Percentiles rank a stretch among this genome's conserved stretches.
phyloP scores from a whole-genome alignment of 345 rosid genomes.

The Salix koriyanagi region DNA sequence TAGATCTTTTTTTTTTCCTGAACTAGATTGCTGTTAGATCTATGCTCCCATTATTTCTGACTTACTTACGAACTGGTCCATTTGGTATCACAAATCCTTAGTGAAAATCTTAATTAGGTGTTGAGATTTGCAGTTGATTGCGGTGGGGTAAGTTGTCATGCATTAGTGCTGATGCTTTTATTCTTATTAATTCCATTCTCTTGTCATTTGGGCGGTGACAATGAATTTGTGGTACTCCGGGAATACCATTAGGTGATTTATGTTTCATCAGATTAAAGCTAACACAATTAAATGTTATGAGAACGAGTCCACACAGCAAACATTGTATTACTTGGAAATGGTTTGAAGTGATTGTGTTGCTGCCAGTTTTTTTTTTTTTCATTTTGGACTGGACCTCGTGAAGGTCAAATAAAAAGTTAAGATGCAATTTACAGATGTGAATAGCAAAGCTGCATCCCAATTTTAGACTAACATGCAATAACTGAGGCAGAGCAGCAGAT shows the following conservation, averaged over 20 bases:
- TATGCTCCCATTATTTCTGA: not conserved
- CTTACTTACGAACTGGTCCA: not conserved
- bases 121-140: not conserved
- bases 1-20: not conserved
- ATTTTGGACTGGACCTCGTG: not conserved
- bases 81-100: not conserved
- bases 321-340: not conserved
- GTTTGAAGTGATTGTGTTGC: not conserved
- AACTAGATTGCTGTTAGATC: not conserved
- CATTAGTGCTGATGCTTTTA: not conserved
- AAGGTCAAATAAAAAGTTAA: not conserved
- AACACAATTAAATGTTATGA: not conserved
- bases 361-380: not conserved
- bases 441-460: not conserved
- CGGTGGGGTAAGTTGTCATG: not conserved
- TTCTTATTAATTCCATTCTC: not conserved
- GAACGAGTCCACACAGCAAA: not conserved
- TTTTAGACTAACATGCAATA: not conserved
- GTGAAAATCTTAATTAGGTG: not conserved
- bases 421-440: not conserved
- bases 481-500: not conserved
- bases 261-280: not conserved
- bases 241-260: not conserved
- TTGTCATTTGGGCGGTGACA: not conserved
- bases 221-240: not conserved